Percentiles rank a stretch among this genome's conserved stretches.
Evolutionary conservation across 2,329 filamentous ascomycete species (phyloP).

Genomic region (Rachicladosporium sp.): DNA sequence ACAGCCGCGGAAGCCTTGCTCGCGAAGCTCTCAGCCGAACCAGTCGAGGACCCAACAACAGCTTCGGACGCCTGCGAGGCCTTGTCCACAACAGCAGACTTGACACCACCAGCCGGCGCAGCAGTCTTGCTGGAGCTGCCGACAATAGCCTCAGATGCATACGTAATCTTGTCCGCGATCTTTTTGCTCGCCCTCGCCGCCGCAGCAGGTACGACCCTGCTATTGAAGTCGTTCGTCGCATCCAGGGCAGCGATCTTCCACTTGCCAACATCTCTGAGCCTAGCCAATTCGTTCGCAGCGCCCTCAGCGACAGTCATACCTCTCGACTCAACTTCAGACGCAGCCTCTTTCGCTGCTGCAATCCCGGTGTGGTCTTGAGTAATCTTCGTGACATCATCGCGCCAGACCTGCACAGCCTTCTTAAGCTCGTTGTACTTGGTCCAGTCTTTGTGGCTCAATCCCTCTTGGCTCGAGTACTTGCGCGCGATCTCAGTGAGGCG

Average conservation of each 20-base stretch:
- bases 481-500: slow-evolving; percentile 86
- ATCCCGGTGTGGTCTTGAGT: slow-evolving; percentile 64
- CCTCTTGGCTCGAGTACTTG: slow-evolving; percentile 90
- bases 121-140: slow-evolving; percentile 21
- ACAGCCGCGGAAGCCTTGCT: slow-evolving; percentile 35
- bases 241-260: slow-evolving; percentile 75
- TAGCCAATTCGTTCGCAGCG: slow-evolving; percentile 65
- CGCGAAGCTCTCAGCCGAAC: slow-evolving; percentile 39
- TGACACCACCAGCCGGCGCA: slow-evolving; percentile 24
- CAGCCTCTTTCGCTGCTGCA: slow-evolving; percentile 52
- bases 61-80: slow-evolving; percentile 19
- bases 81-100: slow-evolving; percentile 18
- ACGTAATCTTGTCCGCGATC: slow-evolving; percentile 14
- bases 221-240: slow-evolving; percentile 64
- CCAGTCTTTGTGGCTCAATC: slow-evolving; percentile 95
- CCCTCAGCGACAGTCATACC: slow-evolving; percentile 70
- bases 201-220: slow-evolving; percentile 48
- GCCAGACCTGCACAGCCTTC: slow-evolving; percentile 72
- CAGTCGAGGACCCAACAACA: slow-evolving; percentile 20
- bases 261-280: slow-evolving; percentile 68
- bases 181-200: slow-evolving; percentile 31
- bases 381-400: slow-evolving; percentile 64
- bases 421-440: slow-evolving; percentile 84
- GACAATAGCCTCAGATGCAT: slow-evolving; percentile 24
- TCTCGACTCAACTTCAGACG: slow-evolving; percentile 58